Base-by-base conservation (phyloP, 1,139 yeast species). In the Arxiozyma heterogenica region DNA sequence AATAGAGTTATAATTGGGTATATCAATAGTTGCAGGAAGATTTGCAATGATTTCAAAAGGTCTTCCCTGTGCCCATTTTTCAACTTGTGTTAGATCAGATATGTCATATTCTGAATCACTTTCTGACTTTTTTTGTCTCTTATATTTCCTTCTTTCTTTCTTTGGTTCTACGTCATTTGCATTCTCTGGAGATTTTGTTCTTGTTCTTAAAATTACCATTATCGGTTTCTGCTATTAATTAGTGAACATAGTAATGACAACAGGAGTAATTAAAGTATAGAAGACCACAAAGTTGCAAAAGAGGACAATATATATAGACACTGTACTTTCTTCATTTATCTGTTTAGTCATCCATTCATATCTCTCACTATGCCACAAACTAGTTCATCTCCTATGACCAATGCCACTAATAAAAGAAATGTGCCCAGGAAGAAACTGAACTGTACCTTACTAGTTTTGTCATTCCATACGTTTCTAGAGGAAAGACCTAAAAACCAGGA, bases 1-100 rank as follows among this genome's bases (percentile, higher is more conserved):
- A 3, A 80, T 75, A 7, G 67, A 62, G 45, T 60, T 61, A 54
- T 66, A 68, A 60, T 81, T 78, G 49, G 90, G 88, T 0, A 93
- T 87, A 34, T 76, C 79, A 53, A 72, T 73, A 0, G 93, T 81
- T 7, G 88, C 78, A 0, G 96, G 96, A n/a, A 89, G 71, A 1
- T 81, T 83, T 45, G 84, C 80, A 3, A 83, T 73, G 9, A 82
- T 77, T 59, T 82, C 85, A 48, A 64, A 67, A 1, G 49, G 49
- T 38, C 49, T 46, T n/a, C 39, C 49, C 23, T 46, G 30, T 15
- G 49, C 17, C n/a, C 22, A 46, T 15, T 25, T 38, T 21, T 38
- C 49, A 1, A 46, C 27, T 21, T 18, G 27, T 9, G 43, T 21
- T 17, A 46, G 23, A 27, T 46, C 15, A 48, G 25, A 21, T 15